These are phyloP conservation scores for Coemansia sp. DNA, from an alignment of 192 early-diverging fungal species.

Conservation along the genomic window DNA sequence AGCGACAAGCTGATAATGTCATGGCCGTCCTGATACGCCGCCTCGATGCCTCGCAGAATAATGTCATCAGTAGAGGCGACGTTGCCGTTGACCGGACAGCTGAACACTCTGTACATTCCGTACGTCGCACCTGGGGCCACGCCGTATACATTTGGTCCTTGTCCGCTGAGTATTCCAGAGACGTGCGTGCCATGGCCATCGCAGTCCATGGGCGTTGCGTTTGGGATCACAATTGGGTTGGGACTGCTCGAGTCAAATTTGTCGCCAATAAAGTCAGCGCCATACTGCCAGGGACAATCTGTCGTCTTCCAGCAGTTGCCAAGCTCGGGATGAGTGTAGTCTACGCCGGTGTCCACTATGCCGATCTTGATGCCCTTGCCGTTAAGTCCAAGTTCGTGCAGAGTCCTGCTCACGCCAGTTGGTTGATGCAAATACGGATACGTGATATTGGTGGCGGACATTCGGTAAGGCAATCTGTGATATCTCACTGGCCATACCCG, in stretches of 20 bases:
- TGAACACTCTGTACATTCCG: slow-evolving; percentile 70
- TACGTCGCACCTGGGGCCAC: slow-evolving; percentile 70
- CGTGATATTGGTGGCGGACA: background rate
- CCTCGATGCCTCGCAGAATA: slow-evolving; percentile 65
- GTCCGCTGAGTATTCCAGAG: slow-evolving; percentile 63
- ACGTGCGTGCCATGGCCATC: slow-evolving; percentile 74
- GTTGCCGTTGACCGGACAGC: slow-evolving; percentile 51
- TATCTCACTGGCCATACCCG: slow-evolving; percentile 32
- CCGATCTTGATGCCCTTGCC: slow-evolving; percentile 72
- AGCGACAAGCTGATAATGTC: slow-evolving; percentile 73
- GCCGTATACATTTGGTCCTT: slow-evolving; percentile 56
- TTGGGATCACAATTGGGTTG: slow-evolving; percentile 56
- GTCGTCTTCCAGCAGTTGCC: slow-evolving; percentile 67
- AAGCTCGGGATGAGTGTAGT: slow-evolving; percentile 68
- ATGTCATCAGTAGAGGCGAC: slow-evolving; percentile 56
- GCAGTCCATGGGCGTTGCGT: slow-evolving; percentile 59
- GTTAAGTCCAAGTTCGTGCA: slow-evolving; percentile 54
- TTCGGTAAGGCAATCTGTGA: slow-evolving; percentile 9
- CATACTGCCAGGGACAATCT: slow-evolving; percentile 62
- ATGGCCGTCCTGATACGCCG: slow-evolving; percentile 43
- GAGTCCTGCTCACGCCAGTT: slow-evolving; percentile 59
- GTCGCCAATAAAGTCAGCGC: slow-evolving; percentile 71
- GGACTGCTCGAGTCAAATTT: slow-evolving; percentile 29
- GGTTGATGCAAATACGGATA: slow-evolving; percentile 43
- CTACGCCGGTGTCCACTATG: slow-evolving; percentile 72